Percentiles rank a stretch among this genome's conserved stretches.
Evolutionary conservation across 768 basidiomycete species (phyloP).

Genomic region (Neoboletus magnificus): DNA sequence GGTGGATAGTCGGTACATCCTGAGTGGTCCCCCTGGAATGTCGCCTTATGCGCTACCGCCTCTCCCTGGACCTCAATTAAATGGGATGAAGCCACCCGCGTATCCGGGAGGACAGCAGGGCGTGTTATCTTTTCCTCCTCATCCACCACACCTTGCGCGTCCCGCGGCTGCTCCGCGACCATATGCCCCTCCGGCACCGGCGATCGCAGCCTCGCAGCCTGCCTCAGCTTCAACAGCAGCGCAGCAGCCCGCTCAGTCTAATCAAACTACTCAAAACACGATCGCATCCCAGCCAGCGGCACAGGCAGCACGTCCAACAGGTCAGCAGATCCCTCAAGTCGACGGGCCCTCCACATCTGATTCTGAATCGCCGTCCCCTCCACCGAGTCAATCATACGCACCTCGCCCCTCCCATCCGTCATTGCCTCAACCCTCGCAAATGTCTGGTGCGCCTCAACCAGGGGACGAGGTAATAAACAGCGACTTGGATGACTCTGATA

Average conservation of each 20-base stretch:
- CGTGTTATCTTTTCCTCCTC: constrained; percentile 51
- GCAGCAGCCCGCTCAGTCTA: constrained; percentile 18
- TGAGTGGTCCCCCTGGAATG: constrained; percentile 41
- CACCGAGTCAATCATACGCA: constrained; percentile 58
- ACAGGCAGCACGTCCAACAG: constrained; percentile 19
- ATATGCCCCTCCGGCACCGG: constrained; percentile 19
- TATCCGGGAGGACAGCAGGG: constrained; percentile 60
- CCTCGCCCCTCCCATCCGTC: constrained; percentile 74
- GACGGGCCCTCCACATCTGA: constrained; percentile 72
- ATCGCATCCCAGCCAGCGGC: constrained; percentile 14
- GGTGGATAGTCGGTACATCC: constrained; percentile 63
- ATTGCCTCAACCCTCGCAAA: constrained; percentile 57
- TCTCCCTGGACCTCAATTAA: constrained; percentile 63
- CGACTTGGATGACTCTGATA: constrained; percentile 93
- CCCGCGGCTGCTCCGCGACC: constrained; percentile 19
- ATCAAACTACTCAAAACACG: constrained; percentile 10
- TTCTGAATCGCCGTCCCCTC: constrained; percentile 69
- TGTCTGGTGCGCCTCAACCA: constrained; percentile 34
- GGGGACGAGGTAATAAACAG: constrained; percentile 91
- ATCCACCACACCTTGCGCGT: constrained; percentile 28
- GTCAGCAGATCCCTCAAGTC: constrained; percentile 63
- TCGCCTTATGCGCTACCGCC: constrained; percentile 54
- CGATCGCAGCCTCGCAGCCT: constrained; percentile 26
- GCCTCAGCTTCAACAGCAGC: constrained; percentile 5
- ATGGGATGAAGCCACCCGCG: constrained; percentile 46